Evolutionary conservation across 495 filamentous ascomycete genomes (phyloP), one percentile per base, ranked within the genome.

Genomic region (Chaetomium tenue): DNA sequence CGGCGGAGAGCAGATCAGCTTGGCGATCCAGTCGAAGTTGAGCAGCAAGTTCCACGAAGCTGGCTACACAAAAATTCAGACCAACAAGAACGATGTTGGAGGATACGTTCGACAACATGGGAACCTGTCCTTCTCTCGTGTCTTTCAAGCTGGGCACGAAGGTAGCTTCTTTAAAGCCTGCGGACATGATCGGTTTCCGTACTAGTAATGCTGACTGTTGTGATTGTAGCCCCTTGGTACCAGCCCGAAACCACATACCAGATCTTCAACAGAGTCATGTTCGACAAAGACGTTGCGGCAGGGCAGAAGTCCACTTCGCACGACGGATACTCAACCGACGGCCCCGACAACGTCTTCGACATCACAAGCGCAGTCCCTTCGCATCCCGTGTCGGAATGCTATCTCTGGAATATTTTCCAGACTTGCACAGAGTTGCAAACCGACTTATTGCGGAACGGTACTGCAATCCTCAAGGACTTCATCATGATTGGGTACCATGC

Each of bases 31-130:
- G 2, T 79, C 46, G 61, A 61, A 58, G 1, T 62, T 63, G 18
- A 67, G 71, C 25, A n/a, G 68, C 30, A 51, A 61, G 1, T 84
- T 83, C 66, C 65, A 67, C 25, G 44, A 65, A 2, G 80, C 83
- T 4, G 82, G 83, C 16, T 85, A 84, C 63, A 76, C 83, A 11
- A 74, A 77, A 25, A 75, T 88, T 53, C 69, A 75, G 22, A 76
- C 82, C 22, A 82, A 84, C 69, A 65, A 66, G 11, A 72, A 69
- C 23, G 82, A 86, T 59, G 66, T 81, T 44, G 82, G 81, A 26
- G 88, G 86, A 18, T 79, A 83, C 50, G 83, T 86, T 26, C 82
- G 85, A 20, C 84, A 89, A 64, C 74, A 77, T 47, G 86, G 85
- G n/a, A 79, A 83, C 66, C 85, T 88, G 62, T 83, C 83, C 25